These are phyloP conservation scores for Aspergillus pseudoviridinutans DNA, from an alignment of 2,329 filamentous ascomycete genomes.

Conservation along the genomic window DNA sequence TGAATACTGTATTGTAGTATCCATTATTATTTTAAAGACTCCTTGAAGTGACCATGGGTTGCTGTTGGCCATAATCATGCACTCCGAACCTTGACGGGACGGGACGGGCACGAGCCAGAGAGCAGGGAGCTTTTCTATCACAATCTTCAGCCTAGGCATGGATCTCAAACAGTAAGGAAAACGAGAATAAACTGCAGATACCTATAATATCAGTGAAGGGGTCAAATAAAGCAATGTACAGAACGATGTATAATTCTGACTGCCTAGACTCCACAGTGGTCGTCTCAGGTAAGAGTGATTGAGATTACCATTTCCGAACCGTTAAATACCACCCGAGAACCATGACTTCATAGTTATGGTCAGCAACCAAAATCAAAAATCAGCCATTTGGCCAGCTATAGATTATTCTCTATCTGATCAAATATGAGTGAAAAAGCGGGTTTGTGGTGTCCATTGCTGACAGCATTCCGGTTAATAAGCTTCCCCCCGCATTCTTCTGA, in stretches of 20 bases:
- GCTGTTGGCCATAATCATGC: constrained; percentile 18
- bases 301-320: neutral
- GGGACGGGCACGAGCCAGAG: constrained; percentile 23
- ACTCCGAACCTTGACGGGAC: constrained; percentile 38
- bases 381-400: neutral
- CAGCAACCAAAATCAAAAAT: neutral
- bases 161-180: neutral
- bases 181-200: neutral
- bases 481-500: constrained; percentile 1
- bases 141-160: neutral
- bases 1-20: neutral
- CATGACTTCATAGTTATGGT: neutral
- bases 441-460: neutral
- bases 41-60: constrained; percentile 32
- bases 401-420: neutral
- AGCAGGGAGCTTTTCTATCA: neutral
- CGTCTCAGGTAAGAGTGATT: neutral
- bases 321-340: neutral
- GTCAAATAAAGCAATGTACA: neutral
- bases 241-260: neutral
- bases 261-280: neutral
- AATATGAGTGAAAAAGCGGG: neutral
- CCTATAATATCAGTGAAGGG: neutral
- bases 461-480: constrained; percentile 4
- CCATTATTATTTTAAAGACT: constrained; percentile 5